These are phyloP conservation scores for Globisporangium orthogonon DNA, from an alignment of 352 stramenopile genomes.

Conservation along the genomic window DNA sequence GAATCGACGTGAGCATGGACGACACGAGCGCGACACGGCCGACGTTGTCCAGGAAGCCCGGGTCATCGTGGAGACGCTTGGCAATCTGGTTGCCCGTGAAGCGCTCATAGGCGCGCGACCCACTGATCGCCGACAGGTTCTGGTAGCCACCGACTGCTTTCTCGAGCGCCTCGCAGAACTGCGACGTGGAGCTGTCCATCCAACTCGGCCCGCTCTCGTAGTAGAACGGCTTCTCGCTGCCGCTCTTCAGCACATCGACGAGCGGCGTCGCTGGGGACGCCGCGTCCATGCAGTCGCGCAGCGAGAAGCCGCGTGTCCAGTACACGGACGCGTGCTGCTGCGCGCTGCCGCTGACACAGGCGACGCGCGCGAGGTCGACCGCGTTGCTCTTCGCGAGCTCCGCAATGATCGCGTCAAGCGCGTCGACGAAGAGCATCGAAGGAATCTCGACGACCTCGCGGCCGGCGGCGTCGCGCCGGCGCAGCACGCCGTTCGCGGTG, in stretches of 20 bases:
- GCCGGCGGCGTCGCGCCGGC: conserved; percentile 23
- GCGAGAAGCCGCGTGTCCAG: conserved; percentile 52
- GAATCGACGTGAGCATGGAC: conserved; percentile 69
- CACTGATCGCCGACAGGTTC: conserved; percentile 59
- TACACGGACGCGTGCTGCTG: conserved; percentile 83
- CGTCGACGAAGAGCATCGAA: conserved; percentile 76
- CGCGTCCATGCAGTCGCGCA: conserved; percentile 25
- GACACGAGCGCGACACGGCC: conserved; percentile 52
- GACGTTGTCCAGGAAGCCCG: conserved; percentile 33
- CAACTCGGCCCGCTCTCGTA: conserved; percentile 68
- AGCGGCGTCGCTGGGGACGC: conserved; percentile 16
- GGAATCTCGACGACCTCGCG: conserved; percentile 44
- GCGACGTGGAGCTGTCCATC: conserved; percentile 78
- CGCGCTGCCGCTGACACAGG: conserved; percentile 61
- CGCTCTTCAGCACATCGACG: conserved; percentile 9
- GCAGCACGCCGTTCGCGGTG: conserved; percentile 61
- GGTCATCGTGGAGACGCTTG: conserved; percentile 42
- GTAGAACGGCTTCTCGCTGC: conserved; percentile 28
- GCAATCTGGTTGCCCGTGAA: conserved; percentile 83
- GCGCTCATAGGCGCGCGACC: conserved; percentile 72
- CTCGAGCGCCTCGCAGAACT: conserved; percentile 54
- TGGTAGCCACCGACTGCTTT: conserved; percentile 42
- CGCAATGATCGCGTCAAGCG: conserved; percentile 57
- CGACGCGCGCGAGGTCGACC: conserved; percentile 38
- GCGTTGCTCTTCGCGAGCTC: conserved; percentile 23